Evolutionary conservation across 108 stramenopile genomes (phyloP).

Genomic region (Mediolabrus comicus): DNA sequence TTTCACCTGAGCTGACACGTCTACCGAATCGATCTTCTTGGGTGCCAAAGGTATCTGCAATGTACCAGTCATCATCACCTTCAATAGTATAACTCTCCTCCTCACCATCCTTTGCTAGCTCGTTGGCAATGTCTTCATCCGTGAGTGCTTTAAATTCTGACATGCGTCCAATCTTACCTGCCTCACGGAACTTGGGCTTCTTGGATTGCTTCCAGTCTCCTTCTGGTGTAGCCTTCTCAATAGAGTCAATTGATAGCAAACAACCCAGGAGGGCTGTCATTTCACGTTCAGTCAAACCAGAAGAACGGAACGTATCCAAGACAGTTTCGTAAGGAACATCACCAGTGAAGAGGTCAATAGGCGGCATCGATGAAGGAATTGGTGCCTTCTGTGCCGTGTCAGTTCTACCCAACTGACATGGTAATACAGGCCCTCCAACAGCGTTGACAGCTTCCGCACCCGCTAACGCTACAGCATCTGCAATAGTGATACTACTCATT

Average conservation of each 20-base stretch:
- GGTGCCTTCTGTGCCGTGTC: conserved; percentile 48
- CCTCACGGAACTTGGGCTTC: conserved; percentile 78
- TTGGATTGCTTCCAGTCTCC: conserved; percentile 74
- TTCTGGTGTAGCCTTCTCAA: conserved; percentile 67
- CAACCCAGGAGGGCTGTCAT: conserved; percentile 82
- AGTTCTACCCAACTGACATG: conserved; percentile 74
- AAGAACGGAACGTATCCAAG: conserved; percentile 48
- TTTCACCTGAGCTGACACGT: conserved; percentile 48
- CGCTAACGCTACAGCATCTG: conserved; percentile 77
- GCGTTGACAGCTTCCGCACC: conserved; percentile 80
- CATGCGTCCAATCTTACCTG: conserved; percentile 85
- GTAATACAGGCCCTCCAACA: conserved; percentile 77
- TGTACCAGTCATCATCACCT: conserved; percentile 86
- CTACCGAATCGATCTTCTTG: conserved; percentile 77
- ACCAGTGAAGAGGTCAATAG: conserved; percentile 66
- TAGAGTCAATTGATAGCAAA: conserved; percentile 64
- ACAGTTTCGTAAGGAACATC: conserved; percentile 48
- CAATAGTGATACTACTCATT: conserved; percentile 74
- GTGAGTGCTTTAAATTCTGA: conserved; percentile 78
- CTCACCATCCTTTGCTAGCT: conserved; percentile 58
- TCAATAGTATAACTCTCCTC: conserved; percentile 49
- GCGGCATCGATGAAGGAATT: conserved; percentile 40
- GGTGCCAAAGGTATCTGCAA: conserved; percentile 84
- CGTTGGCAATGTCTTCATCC: conserved; percentile 75
- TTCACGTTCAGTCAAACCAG: conserved; percentile 86